A percentile compares a stretch with the other conserved stretches of the same genome.
phyloP scores from a whole-genome alignment of 108 stramenopile species.

The Pseudonitzschia multiseries region DNA sequence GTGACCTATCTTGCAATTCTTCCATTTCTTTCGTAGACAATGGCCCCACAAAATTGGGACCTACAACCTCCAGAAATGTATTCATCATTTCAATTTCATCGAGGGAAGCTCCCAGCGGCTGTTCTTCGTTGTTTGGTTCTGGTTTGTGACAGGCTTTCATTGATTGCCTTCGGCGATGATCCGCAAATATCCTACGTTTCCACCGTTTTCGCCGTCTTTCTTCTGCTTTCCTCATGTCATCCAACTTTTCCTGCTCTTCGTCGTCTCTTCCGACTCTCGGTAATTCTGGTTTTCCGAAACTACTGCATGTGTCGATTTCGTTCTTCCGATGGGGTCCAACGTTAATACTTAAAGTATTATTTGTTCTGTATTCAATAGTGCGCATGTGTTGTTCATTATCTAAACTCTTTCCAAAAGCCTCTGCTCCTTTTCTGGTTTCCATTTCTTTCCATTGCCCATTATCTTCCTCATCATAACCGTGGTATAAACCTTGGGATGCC shows the following conservation, averaged over 20 bases:
- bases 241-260: background rate
- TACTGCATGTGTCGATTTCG: background rate
- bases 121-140: background rate
- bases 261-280: constrained; percentile 6
- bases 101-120: constrained; percentile 28
- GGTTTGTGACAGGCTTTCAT: background rate
- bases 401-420: too few relatives aligned
- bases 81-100: constrained; percentile 38
- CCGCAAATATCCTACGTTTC: constrained; percentile 2
- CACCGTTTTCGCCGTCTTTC: background rate
- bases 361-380: background rate
- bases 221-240: background rate
- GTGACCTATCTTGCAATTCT: constrained; percentile 22
- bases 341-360: background rate
- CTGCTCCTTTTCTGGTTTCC: too few relatives aligned
- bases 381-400: background rate
- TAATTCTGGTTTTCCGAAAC: constrained; percentile 1
- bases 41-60: constrained; percentile 20
- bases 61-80: constrained; percentile 20
- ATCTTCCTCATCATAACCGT: background rate
- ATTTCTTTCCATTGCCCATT: background rate
- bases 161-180: background rate
- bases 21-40: constrained; percentile 27
- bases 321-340: constrained; percentile 3
- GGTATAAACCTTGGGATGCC: background rate